Conservation (phyloP, 305 asterid species). For the Solanum hybrid region DNA sequence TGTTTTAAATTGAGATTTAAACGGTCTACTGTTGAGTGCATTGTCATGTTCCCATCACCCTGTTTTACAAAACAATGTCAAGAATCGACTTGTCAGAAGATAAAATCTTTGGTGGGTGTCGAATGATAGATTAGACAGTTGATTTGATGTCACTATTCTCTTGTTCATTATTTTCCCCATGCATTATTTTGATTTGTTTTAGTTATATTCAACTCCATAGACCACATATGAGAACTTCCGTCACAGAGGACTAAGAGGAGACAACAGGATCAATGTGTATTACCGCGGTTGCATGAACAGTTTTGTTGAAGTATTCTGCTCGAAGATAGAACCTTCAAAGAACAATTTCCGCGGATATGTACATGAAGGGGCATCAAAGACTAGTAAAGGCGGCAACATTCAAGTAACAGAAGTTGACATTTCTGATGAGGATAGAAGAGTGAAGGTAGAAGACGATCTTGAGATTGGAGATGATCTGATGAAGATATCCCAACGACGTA, state of each 20-base stretch:
- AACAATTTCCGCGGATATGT: conserved; percentile 24
- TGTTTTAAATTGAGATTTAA: background rate
- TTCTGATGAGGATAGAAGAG: conserved; percentile 23
- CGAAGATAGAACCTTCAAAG: conserved; percentile 20
- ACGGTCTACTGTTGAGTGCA: background rate
- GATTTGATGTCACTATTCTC: background rate
- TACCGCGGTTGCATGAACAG: conserved; percentile 33
- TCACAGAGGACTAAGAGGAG: conserved; percentile 19
- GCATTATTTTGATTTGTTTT: background rate
- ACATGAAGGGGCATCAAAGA: conserved; percentile 14
- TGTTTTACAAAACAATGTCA: background rate
- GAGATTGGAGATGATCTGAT: conserved; percentile 34
- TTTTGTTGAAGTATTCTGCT: conserved; percentile 35
- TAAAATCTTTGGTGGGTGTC: background rate
- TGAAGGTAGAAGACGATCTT: conserved; percentile 35
- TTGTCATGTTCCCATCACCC: background rate
- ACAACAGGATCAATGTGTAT: conserved; percentile 29
- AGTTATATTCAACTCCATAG: conserved; percentile 10
- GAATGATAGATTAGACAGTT: background rate
- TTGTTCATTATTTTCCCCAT: background rate
- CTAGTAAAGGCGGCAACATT: conserved; percentile 2
- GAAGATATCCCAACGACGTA: conserved; percentile 35
- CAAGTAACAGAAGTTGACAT: conserved; percentile 4
- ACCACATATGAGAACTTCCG: conserved; percentile 40
- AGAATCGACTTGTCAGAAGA: background rate